A percentile compares a stretch with the other conserved stretches of the same genome.
phyloP scores from a whole-genome alignment of 495 filamentous ascomycete genomes.

The Penicillium atrosanguineum region DNA sequence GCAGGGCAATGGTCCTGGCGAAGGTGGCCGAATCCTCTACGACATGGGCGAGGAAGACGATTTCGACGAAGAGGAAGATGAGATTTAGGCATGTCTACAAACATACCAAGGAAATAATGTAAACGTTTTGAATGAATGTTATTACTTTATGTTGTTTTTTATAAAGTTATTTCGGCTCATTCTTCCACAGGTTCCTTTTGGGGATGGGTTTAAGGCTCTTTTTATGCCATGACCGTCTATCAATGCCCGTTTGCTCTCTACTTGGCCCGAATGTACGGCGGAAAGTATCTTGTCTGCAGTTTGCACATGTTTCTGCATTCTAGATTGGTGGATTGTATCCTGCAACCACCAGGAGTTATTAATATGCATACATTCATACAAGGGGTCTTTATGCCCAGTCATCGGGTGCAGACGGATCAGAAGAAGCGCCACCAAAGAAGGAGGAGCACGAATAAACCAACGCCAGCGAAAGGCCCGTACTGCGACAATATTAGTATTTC shows the following conservation, averaged over 20 bases:
- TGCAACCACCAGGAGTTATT: conserved; percentile 38
- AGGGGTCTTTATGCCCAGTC: not conserved
- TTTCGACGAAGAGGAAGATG: conserved; percentile 98
- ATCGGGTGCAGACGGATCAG: conserved; percentile 32
- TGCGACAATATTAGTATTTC: conserved; percentile 31
- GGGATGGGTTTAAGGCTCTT: no score
- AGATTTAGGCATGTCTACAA: conserved; percentile 58
- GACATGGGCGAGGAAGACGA: conserved; percentile 97
- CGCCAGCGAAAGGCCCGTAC: conserved; percentile 83
- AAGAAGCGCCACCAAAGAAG: conserved; percentile 95
- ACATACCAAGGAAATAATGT: not conserved
- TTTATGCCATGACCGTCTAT: no score
- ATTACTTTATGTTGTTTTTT: no score
- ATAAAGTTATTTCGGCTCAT: no score
- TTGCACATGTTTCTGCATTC: conserved; percentile 12
- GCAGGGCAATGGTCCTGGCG: conserved; percentile 70
- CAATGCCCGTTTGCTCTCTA: no score
- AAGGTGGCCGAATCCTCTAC: conserved; percentile 87
- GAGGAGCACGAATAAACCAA: conserved; percentile 76
- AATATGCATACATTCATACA: conserved; percentile 48
- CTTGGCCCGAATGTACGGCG: no score
- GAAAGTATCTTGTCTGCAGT: not conserved
- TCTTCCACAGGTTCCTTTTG: no score
- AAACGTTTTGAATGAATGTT: no score
- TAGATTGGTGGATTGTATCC: conserved; percentile 32